Evolutionary conservation across 2,329 filamentous ascomycete species (phyloP).

Genomic region (Cryoendolithus antarcticus): DNA sequence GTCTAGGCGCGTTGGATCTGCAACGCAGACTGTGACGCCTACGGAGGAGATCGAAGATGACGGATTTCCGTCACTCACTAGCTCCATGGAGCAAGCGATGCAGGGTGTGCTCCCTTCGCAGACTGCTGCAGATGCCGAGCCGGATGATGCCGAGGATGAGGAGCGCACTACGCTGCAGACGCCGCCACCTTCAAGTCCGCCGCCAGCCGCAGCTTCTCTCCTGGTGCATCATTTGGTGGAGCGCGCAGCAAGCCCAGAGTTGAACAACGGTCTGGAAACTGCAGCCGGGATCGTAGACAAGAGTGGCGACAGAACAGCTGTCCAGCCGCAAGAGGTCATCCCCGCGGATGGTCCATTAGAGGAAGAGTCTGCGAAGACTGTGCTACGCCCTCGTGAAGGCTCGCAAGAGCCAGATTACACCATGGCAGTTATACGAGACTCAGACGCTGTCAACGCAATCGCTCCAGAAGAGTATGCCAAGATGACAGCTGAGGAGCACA

Average conservation of each 20-base stretch:
- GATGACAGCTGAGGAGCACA: slow-evolving; percentile 85
- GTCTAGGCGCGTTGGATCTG: too few relatives aligned
- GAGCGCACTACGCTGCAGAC: slow-evolving; percentile 9
- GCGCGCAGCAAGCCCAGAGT: too few relatives aligned
- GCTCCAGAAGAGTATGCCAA: slow-evolving; percentile 26
- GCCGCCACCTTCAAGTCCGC: slow-evolving; percentile 11
- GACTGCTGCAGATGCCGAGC: slow-evolving; percentile 3
- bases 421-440: slow-evolving; percentile 20
- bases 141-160: slow-evolving; percentile 4
- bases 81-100: slow-evolving; percentile 22
- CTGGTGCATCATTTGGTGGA: too few relatives aligned
- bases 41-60: slow-evolving; percentile 20
- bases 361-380: too few relatives aligned
- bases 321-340: not conserved
- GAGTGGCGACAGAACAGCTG: not conserved
- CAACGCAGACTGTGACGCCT: slow-evolving; percentile 20
- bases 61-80: slow-evolving; percentile 21
- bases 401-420: slow-evolving; percentile 23
- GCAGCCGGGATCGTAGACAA: not conserved
- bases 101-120: not conserved
- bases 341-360: too few relatives aligned
- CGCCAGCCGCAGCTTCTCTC: not conserved
- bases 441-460: slow-evolving; percentile 15
- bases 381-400: slow-evolving; percentile 14
- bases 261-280: too few relatives aligned